These are phyloP conservation scores for Pseudocercospora pini-densiflorae DNA, from an alignment of 2,329 filamentous ascomycete genomes.

Conservation along the genomic window DNA sequence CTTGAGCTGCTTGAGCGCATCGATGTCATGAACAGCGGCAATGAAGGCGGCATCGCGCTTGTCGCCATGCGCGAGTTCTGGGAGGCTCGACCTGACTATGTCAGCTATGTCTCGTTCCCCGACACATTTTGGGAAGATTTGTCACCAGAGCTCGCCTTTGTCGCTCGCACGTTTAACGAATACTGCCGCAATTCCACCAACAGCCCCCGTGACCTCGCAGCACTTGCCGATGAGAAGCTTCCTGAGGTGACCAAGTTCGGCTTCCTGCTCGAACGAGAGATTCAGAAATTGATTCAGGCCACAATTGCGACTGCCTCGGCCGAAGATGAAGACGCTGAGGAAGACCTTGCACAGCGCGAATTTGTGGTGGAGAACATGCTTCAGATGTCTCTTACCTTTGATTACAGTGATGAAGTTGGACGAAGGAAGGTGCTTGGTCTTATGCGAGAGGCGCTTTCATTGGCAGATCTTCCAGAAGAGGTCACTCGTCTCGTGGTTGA, in stretches of 20 bases:
- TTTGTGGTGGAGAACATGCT: slow-evolving; percentile 96
- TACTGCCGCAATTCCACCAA: slow-evolving; percentile 70
- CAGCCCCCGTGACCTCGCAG: slow-evolving; percentile 72
- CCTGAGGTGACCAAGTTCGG: slow-evolving; percentile 92
- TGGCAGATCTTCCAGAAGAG: slow-evolving; percentile 87
- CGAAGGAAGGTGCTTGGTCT: slow-evolving; percentile 94
- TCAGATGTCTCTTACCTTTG: slow-evolving; percentile 86
- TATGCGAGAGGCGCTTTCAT: slow-evolving; percentile 81
- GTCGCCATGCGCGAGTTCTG: slow-evolving; percentile 97
- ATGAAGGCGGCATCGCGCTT: slow-evolving; percentile 86
- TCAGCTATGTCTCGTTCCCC: slow-evolving; percentile 69
- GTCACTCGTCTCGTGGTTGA: slow-evolving; percentile 87
- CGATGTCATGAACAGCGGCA: slow-evolving; percentile 86
- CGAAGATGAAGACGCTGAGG: slow-evolving; percentile 64
- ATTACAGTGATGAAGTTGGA: slow-evolving; percentile 97
- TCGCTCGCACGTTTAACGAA: slow-evolving; percentile 91
- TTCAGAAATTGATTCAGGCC: slow-evolving; percentile 69
- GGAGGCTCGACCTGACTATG: slow-evolving; percentile 85
- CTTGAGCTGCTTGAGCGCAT: slow-evolving; percentile 92
- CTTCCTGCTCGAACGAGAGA: slow-evolving; percentile 82
- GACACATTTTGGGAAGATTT: slow-evolving; percentile 80
- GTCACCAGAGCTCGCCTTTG: slow-evolving; percentile 84
- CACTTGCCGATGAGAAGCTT: slow-evolving; percentile 88
- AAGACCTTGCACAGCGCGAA: slow-evolving; percentile 86
- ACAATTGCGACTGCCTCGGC: slow-evolving; percentile 58